A percentile compares a stretch with the other conserved stretches of the same genome.
phyloP scores from a whole-genome alignment of 139 green algal genomes.

The Chlamydomonas sp. region DNA sequence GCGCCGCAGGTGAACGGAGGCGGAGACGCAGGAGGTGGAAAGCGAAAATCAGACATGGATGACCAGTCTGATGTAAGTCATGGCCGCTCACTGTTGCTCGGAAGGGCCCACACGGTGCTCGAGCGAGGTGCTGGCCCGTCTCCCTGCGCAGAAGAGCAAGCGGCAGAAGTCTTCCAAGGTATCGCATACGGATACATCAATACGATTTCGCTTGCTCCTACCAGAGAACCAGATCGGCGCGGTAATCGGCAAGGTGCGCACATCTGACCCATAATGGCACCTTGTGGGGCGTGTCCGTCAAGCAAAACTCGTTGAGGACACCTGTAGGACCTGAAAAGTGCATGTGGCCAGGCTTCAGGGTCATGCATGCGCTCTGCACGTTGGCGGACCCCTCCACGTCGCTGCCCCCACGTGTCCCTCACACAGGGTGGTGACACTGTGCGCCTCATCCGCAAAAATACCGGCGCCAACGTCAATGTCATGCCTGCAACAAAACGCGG shows the following conservation, averaged over 20 bases:
- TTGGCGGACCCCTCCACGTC: not conserved
- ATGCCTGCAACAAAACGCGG: not conserved
- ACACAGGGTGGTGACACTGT: conserved; percentile 25
- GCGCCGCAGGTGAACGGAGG: too few relatives aligned
- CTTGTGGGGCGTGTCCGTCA: too few relatives aligned
- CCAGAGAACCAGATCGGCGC: conserved; percentile 4
- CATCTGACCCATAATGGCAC: too few relatives aligned
- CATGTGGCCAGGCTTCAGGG: too few relatives aligned
- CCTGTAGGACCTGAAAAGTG: too few relatives aligned
- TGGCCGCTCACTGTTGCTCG: too few relatives aligned
- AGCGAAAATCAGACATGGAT: too few relatives aligned
- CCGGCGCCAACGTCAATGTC: not conserved
- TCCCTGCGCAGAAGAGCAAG: conserved; percentile 1
- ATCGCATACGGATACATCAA: not conserved
- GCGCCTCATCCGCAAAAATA: conserved; percentile 13
- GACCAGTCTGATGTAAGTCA: too few relatives aligned
- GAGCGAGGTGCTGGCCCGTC: not conserved
- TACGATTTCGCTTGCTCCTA: conserved; percentile 5
- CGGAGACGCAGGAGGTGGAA: too few relatives aligned
- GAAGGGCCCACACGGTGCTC: not conserved
- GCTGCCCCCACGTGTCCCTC: too few relatives aligned
- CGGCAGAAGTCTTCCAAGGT: not conserved
- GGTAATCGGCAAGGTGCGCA: conserved; percentile 23
- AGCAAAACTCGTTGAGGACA: too few relatives aligned
- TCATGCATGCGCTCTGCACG: not conserved